Conservation (phyloP, 805 yeast genomes). For the Metschnikowia lachancei region DNA sequence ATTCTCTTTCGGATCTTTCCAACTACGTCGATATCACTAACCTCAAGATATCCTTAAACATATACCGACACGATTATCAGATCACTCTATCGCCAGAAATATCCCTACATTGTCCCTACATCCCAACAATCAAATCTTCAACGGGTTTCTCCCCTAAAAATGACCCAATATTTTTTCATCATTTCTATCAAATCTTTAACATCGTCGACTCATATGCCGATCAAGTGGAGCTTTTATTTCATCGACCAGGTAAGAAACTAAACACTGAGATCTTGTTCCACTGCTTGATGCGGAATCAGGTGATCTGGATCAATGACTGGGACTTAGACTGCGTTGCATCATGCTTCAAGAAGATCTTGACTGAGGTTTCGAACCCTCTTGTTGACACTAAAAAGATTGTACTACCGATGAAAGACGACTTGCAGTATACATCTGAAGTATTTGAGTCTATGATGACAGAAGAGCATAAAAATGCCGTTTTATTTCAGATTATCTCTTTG, state of each 20-base stretch:
- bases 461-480: constrained; percentile 22
- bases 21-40: constrained; percentile 68
- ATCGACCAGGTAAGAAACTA: constrained; percentile 54
- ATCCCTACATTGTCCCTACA: constrained; percentile 13
- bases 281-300: constrained; percentile 54
- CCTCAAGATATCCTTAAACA: constrained; percentile 70
- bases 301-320: constrained; percentile 54
- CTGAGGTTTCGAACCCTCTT: constrained; percentile 52
- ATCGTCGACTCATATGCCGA: constrained; percentile 45
- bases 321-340: constrained; percentile 53
- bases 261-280: constrained; percentile 45
- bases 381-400: constrained; percentile 48
- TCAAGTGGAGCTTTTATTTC: constrained; percentile 47
- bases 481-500: constrained; percentile 46
- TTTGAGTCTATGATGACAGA: constrained; percentile 36
- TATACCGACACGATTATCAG: constrained; percentile 65
- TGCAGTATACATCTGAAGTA: constrained; percentile 39
- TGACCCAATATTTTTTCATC: constrained; percentile 31
- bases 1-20: constrained; percentile 50
- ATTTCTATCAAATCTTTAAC: constrained; percentile 51
- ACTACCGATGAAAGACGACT: constrained; percentile 53
- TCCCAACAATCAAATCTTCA: constrained; percentile 23
- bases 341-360: constrained; percentile 45
- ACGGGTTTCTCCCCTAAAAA: constrained; percentile 19
- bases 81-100: constrained; percentile 18